Conservation (phyloP, 2,329 filamentous ascomycete species). For the Trichoderma pleuroti region DNA sequence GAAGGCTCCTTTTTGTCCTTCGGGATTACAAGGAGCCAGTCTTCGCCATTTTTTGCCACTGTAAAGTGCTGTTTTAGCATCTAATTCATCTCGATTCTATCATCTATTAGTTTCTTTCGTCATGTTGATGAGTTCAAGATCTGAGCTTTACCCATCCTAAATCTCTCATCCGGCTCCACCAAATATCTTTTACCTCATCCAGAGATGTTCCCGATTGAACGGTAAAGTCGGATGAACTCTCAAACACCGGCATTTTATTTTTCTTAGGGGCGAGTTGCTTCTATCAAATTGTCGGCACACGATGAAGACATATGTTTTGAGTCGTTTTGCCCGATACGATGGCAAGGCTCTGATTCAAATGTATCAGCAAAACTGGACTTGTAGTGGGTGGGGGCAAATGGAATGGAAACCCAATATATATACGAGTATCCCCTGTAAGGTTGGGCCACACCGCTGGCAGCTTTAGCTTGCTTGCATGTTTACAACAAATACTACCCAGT, state of each 20-base stretch:
- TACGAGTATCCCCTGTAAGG: background rate
- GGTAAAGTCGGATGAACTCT: background rate
- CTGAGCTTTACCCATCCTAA: background rate
- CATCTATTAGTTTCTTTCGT: background rate
- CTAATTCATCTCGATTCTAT: constrained; percentile 3
- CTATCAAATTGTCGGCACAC: background rate
- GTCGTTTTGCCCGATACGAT: background rate
- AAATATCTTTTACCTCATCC: background rate
- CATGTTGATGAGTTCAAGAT: background rate
- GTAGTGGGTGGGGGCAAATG: background rate
- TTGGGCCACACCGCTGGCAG: background rate
- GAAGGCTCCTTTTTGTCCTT: background rate
- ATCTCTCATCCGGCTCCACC: background rate
- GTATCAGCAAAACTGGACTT: background rate
- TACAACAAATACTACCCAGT: background rate
- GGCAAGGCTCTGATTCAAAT: background rate
- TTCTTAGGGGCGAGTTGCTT: too few relatives aligned
- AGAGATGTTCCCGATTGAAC: background rate
- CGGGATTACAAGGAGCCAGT: background rate
- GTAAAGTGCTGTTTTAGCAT: constrained; percentile 4
- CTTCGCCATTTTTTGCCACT: background rate
- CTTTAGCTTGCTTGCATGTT: background rate
- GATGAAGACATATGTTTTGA: background rate
- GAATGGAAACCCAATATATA: background rate
- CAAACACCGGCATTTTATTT: background rate